Evolutionary conservation across 108 stramenopile genomes (phyloP), one percentile per base, ranked within the genome.

Genomic region (Pseudonitzschia delicatissima): DNA sequence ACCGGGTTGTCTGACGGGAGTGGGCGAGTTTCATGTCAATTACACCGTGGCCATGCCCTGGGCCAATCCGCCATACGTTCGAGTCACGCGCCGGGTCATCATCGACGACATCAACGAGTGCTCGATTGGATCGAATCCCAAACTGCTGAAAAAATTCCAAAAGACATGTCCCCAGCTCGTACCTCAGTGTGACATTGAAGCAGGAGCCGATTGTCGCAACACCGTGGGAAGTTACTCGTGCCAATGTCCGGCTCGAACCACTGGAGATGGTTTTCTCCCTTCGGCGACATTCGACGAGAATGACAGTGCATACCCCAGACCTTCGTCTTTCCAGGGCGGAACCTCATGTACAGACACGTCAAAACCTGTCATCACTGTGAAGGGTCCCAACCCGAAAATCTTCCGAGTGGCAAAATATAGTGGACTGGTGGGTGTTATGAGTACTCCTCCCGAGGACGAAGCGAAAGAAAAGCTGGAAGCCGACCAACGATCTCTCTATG

Each of bases 71-170:
- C 69, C 87, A 0, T 82, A 63, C 44, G 88, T 82, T 8, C 66
- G 66, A 25, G 74, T 86, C 9, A 90, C 82, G 1, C 84, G 91
- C 1, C 81, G 82, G 32, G 96, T 97, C 0, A 72, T 90, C 35
- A 91, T 97, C 69, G 91, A 91, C 26, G 92, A 97, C 63, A 85
- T 97, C 49, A 85, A 97, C 72, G 96, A 97, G 70, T 97, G 96
- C 70, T 42, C 64, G 13, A 15, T 83, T 25, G 73, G 82, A 40
- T 9, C 31, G 11, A 55, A 5, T 0, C 2, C 31, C 18, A 32
- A 5, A 17, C 12, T 33, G 12, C 67, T 66, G 15, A 62, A 63
- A 26, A 69, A 64, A 35, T 77, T 81, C 33, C 62, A 79, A 23
- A 58, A 51, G 1, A 57, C 59, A 27, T 95, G 96, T 66, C 88